Evolutionary conservation across 1,284 basidiomycete species (phyloP).

Genomic region (Boletus mariae): DNA sequence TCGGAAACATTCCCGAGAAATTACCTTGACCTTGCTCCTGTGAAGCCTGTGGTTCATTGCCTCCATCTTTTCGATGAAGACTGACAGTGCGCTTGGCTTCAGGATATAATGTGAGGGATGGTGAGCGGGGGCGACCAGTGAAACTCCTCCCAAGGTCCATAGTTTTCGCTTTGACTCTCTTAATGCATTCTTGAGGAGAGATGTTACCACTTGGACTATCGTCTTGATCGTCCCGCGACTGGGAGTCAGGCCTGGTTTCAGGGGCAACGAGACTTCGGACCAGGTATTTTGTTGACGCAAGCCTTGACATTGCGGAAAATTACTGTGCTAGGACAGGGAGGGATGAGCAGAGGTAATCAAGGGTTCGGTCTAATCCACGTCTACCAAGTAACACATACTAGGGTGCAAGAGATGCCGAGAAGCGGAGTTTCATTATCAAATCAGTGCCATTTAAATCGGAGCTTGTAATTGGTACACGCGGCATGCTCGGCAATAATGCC

Average conservation of each 20-base stretch:
- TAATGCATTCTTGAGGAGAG: slow-evolving; percentile 41
- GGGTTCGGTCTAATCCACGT: neutral
- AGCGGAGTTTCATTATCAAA: slow-evolving; percentile 2
- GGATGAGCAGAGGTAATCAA: slow-evolving; percentile 6
- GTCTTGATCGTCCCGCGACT: slow-evolving; percentile 17
- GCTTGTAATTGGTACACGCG: slow-evolving; percentile 1
- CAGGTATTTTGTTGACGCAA: slow-evolving; percentile 24
- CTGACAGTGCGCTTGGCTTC: slow-evolving; percentile 53
- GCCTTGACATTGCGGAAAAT: slow-evolving; percentile 26
- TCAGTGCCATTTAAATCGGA: slow-evolving; percentile 18
- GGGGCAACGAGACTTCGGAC: slow-evolving; percentile 19
- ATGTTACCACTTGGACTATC: slow-evolving; percentile 37
- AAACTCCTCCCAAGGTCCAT: slow-evolving; percentile 57
- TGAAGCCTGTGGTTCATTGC: slow-evolving; percentile 37
- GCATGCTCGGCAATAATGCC: slow-evolving; percentile 20
- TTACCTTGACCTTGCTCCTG: slow-evolving; percentile 33
- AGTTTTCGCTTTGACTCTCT: slow-evolving; percentile 48
- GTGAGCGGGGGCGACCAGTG: slow-evolving; percentile 36
- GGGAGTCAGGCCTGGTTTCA: slow-evolving; percentile 18
- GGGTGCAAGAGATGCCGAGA: neutral
- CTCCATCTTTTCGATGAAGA: slow-evolving; percentile 51
- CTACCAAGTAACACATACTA: slow-evolving; percentile 4
- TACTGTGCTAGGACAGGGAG: slow-evolving; percentile 12
- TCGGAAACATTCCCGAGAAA: slow-evolving; percentile 2
- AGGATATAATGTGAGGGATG: slow-evolving; percentile 31